A percentile compares a stretch with the other conserved stretches of the same genome.
These are phyloP conservation scores for Nemania abortiva DNA, from an alignment of 2,329 filamentous ascomycete species.

Conservation along the genomic window DNA sequence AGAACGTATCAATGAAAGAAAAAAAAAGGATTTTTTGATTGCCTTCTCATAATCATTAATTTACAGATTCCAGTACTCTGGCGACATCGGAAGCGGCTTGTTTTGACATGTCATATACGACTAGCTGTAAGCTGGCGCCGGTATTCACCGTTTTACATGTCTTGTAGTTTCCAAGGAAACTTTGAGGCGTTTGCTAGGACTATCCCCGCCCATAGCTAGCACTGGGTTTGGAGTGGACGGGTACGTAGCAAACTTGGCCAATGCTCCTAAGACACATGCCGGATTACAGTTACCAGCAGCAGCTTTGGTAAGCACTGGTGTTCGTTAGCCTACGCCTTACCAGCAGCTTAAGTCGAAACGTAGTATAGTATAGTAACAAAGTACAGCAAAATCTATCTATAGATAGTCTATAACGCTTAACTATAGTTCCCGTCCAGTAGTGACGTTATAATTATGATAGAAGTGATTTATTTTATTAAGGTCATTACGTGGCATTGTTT, in stretches of 20 bases:
- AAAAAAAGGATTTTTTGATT: neutral
- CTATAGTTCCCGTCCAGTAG: neutral
- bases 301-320: slow-evolving; percentile 1
- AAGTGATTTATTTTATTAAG: neutral
- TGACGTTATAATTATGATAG: neutral
- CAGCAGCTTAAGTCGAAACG: neutral
- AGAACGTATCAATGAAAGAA: neutral
- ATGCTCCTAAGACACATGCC: neutral
- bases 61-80: neutral
- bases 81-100: slow-evolving; percentile 11
- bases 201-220: neutral
- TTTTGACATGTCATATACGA: slow-evolving; percentile 23
- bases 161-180: neutral
- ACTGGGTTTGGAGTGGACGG: neutral
- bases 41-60: neutral
- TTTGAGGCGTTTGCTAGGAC: slow-evolving; percentile 10
- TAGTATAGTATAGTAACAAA: slow-evolving; percentile 12
- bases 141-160: slow-evolving; percentile 9
- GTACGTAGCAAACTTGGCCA: slow-evolving; percentile 2
- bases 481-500: neutral
- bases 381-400: neutral
- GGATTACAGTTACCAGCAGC: neutral
- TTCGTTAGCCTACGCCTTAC: neutral
- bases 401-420: neutral
- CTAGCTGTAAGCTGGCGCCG: neutral